Evolutionary conservation across 306 rosid species (phyloP).

Genomic region (Vachellia pachyceras): DNA sequence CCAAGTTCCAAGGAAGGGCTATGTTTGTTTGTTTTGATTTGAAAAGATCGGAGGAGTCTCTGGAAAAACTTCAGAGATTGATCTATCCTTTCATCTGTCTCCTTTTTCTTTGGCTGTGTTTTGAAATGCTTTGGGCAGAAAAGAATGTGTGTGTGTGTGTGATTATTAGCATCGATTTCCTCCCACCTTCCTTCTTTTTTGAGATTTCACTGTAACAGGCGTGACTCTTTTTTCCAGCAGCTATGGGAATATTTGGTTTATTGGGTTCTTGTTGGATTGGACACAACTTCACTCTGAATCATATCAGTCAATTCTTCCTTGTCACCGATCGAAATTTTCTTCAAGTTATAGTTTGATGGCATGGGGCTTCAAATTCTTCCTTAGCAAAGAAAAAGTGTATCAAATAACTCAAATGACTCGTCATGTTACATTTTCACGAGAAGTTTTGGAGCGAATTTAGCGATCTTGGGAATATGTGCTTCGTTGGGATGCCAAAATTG

Average conservation of each 20-base stretch:
- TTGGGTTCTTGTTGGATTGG: not conserved
- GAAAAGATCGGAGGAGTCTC: constrained; percentile 3
- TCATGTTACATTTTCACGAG: too few species aligned
- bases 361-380: too few species aligned
- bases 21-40: not conserved
- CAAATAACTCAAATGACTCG: too few species aligned
- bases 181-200: not conserved
- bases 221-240: not conserved
- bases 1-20: not conserved
- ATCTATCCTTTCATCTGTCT: not conserved
- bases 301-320: not conserved
- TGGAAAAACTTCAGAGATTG: not conserved
- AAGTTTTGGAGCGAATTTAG: too few species aligned
- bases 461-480: too few species aligned
- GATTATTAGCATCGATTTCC: not conserved
- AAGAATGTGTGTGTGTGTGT: not conserved
- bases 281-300: not conserved
- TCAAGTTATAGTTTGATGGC: too few species aligned
- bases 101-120: not conserved
- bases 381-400: too few species aligned
- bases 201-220: not conserved
- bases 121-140: constrained; percentile 22
- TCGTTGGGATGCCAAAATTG: too few species aligned
- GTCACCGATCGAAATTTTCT: too few species aligned
- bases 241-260: not conserved